These are phyloP conservation scores for Staphylotrichum tortipilum DNA, from an alignment of 495 filamentous ascomycete genomes.

Conservation along the genomic window DNA sequence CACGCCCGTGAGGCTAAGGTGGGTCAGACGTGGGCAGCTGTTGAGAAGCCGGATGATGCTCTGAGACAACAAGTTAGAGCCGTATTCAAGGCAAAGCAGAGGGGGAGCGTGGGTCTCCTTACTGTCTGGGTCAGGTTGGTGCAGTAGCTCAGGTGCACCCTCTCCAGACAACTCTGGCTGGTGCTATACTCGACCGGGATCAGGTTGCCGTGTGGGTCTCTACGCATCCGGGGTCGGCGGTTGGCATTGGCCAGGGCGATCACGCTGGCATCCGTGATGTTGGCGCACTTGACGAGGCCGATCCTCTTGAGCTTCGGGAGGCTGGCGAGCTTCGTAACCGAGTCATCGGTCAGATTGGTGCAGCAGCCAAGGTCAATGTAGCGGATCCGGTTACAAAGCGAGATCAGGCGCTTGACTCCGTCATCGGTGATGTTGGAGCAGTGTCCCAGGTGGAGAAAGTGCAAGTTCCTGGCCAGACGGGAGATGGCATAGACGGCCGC, in stretches of 20 bases:
- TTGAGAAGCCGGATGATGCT: constrained; percentile 86
- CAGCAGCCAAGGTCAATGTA: constrained; percentile 98
- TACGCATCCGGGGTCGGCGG: constrained; percentile 35
- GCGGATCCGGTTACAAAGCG: constrained; percentile 81
- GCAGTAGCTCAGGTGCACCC: constrained; percentile 97
- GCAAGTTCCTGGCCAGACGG: constrained; percentile 85
- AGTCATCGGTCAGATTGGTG: constrained; percentile 74
- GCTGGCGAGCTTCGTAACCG: constrained; percentile 73
- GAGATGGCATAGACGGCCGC: constrained; percentile 80
- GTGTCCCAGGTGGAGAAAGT: constrained; percentile 93
- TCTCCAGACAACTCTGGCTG: constrained; percentile 60
- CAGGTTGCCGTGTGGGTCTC: constrained; percentile 36
- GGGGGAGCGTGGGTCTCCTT: constrained; percentile 52
- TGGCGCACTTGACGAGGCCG: constrained; percentile 85
- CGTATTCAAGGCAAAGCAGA: constrained; percentile 10
- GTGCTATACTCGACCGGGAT: constrained; percentile 33
- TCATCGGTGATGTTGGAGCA: constrained; percentile 83
- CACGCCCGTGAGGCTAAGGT: constrained; percentile 94
- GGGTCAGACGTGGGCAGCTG: constrained; percentile 83
- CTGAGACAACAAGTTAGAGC: constrained; percentile 39
- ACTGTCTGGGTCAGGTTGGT: constrained; percentile 70
- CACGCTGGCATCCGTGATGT: constrained; percentile 84
- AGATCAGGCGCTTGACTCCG: constrained; percentile 74
- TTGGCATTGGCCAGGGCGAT: constrained; percentile 64
- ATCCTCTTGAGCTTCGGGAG: constrained; percentile 91